Evolutionary conservation across 306 rosid species (phyloP), one percentile per base, ranked within the genome.

Genomic region (Lupinus albus): DNA sequence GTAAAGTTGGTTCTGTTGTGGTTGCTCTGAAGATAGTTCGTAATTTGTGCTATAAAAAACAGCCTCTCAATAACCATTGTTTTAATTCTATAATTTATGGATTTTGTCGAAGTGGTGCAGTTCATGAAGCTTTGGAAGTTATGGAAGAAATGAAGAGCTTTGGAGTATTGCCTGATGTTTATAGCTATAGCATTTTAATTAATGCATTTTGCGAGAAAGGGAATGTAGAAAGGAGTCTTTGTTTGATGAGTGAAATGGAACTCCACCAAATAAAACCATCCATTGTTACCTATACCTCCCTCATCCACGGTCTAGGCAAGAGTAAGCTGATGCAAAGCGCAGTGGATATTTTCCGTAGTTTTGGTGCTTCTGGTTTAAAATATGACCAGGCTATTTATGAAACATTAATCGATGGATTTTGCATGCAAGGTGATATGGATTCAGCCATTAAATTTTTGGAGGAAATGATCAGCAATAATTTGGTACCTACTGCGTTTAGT

Each of bases 161-260:
- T 69, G 88, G 84, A 46, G 61, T 66, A 70, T 41, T 55, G 15
- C 90, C 94, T 44, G 87, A 83, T 83, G 84, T 68, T 70, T 81
- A 70, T 59, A 86, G 90, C 79, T 87, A 85, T 67, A 83, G 87
- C 78, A 85, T 85, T 54, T 79, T 87, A 78, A 78, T 85, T 39
- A 76, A 87, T 76, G 78, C 79, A 14, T 77, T 72, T 49, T 81
- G 85, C 71, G 77, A 59, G 73, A 61, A 72, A 21, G 84, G 90
- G 64, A 76, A 87, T 58, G 30, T 76, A 33, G 30, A 51, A 63
- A 74, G 54, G 72, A 70, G 72, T 69, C 48, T 72, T 30, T 45
- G 60, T 58, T 35, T 87, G 79, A 47, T 85, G 30, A 65, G 59
- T 25, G 85, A 87, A 76, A 87, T 87, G 94, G 51, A 46, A 41